A percentile compares a stretch with the other conserved stretches of the same genome.
phyloP scores from a whole-genome alignment of 345 rosid species.

The Geranium brycei region DNA sequence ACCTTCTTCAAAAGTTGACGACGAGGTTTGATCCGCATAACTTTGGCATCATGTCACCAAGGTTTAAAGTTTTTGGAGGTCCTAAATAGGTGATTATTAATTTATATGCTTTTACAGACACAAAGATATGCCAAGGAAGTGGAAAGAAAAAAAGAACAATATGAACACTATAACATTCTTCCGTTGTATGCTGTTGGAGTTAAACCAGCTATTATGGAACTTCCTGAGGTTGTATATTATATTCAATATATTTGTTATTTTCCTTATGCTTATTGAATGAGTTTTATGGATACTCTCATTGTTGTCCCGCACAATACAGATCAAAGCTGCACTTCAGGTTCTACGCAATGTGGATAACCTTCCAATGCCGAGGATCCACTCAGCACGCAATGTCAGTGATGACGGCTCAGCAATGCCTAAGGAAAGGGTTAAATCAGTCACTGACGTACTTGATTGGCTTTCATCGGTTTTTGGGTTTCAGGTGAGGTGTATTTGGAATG shows the following conservation, averaged over 20 bases:
- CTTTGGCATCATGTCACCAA: not conserved
- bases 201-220: constrained; percentile 67
- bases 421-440: constrained; percentile 31
- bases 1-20: constrained; percentile 32
- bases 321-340: constrained; percentile 66
- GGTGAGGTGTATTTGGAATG: constrained; percentile 32
- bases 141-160: constrained; percentile 42
- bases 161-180: constrained; percentile 70
- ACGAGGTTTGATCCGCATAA: constrained; percentile 32
- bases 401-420: constrained; percentile 11
- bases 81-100: constrained; percentile 12
- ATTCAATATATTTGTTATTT: not conserved
- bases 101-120: constrained; percentile 31
- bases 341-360: constrained; percentile 50
- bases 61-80: constrained; percentile 6
- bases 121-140: constrained; percentile 48
- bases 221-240: constrained; percentile 58
- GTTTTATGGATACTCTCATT: constrained; percentile 4
- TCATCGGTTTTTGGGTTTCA: constrained; percentile 88
- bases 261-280: not conserved
- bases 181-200: constrained; percentile 55
- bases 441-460: constrained; percentile 90
- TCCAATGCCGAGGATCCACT: constrained; percentile 30
- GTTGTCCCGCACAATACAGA: constrained; percentile 26
- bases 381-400: constrained; percentile 12